These are phyloP conservation scores for Lactarius quietus DNA, from an alignment of 768 basidiomycete genomes.

Conservation along the genomic window DNA sequence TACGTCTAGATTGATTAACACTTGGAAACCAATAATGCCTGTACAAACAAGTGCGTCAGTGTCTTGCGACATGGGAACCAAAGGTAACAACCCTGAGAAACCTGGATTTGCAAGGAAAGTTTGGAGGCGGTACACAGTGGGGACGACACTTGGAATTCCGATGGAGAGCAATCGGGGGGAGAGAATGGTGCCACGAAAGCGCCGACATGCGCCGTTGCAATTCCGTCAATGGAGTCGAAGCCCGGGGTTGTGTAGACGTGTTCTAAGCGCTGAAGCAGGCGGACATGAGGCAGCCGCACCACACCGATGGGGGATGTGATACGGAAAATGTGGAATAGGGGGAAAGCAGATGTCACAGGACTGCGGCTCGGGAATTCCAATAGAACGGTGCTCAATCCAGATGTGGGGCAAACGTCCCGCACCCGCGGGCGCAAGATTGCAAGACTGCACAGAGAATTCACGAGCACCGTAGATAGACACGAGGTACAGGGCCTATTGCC, in stretches of 20 bases:
- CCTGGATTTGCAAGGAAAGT: not conserved
- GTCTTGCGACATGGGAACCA: not conserved
- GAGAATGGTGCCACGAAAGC: not conserved
- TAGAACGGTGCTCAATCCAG: conserved; percentile 10
- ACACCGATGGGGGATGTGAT: conserved; percentile 22
- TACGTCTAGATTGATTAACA: not conserved
- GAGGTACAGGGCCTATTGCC: conserved; percentile 1
- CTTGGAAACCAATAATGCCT: conserved; percentile 1
- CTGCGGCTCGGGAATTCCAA: conserved; percentile 12
- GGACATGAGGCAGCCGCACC: conserved; percentile 24
- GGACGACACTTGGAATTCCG: not conserved
- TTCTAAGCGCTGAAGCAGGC: conserved; percentile 18
- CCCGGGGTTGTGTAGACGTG: conserved; percentile 1
- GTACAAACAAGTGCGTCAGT: conserved; percentile 3
- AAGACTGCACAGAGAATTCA: not conserved
- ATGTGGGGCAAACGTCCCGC: conserved; percentile 1
- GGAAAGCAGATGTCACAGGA: conserved; percentile 19
- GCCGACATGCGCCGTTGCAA: not conserved
- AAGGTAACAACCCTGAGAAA: conserved; percentile 9
- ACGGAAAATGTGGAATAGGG: conserved; percentile 24
- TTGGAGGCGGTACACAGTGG: not conserved
- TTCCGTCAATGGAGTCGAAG: conserved; percentile 5
- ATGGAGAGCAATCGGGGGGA: not conserved
- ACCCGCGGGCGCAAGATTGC: conserved; percentile 1
- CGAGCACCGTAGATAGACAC: not conserved